phyloP scores from a whole-genome alignment of 192 early-diverging fungal species.

The Coemansia sp. region DNA sequence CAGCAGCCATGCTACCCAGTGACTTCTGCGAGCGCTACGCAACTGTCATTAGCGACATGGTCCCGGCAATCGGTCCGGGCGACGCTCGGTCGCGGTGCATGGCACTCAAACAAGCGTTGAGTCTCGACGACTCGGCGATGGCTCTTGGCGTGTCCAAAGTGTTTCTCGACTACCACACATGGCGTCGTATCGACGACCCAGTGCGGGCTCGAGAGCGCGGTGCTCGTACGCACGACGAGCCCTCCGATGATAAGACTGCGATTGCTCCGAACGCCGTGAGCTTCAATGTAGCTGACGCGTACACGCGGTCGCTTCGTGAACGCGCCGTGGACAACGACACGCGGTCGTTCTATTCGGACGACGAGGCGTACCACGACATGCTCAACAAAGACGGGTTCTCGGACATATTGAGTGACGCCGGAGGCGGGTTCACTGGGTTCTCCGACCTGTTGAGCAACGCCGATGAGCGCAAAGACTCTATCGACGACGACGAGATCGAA shows the following conservation, averaged over 20 bases:
- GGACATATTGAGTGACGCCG: conserved; percentile 41
- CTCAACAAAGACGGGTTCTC: conserved; percentile 46
- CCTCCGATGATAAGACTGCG: conserved; percentile 36
- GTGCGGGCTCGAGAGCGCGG: conserved; percentile 64
- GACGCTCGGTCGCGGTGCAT: conserved; percentile 25
- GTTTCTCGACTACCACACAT: conserved; percentile 61
- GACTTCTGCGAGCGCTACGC: conserved; percentile 81
- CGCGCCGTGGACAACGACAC: conserved; percentile 43
- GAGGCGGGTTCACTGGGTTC: conserved; percentile 43
- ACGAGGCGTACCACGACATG: conserved; percentile 49
- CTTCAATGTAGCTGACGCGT: conserved; percentile 30
- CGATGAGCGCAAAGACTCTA: conserved; percentile 19
- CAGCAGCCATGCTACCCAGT: conserved; percentile 65
- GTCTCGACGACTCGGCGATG: conserved; percentile 25
- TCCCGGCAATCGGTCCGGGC: conserved; percentile 5
- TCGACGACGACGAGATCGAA: conserved; percentile 41
- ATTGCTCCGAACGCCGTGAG: conserved; percentile 20
- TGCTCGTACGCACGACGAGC: conserved; percentile 18
- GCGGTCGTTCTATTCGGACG: conserved; percentile 54
- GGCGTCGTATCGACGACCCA: conserved; percentile 67
- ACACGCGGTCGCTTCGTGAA: conserved; percentile 29
- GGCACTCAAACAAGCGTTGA: conserved; percentile 28
- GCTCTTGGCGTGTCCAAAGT: conserved; percentile 58
- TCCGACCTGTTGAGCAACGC: conserved; percentile 42
- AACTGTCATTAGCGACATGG: conserved; percentile 42